Conservation (phyloP, 2,329 filamentous ascomycete species). For the Aureobasidium zeae region DNA sequence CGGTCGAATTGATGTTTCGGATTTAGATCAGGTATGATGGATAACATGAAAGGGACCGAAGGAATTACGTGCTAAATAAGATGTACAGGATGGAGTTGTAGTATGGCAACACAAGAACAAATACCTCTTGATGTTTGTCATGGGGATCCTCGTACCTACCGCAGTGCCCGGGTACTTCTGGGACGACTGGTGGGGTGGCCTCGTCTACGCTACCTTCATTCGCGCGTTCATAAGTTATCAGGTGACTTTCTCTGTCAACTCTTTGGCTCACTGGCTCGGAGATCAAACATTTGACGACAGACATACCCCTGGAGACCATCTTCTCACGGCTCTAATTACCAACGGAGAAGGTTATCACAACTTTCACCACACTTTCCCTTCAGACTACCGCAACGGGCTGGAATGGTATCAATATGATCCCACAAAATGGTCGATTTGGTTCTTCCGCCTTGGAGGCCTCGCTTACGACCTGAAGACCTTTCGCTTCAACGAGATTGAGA, state of each 20-base stretch:
- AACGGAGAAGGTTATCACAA: conserved; percentile 89
- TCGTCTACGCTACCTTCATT: conserved; percentile 76
- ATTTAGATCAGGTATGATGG: conserved; percentile 62
- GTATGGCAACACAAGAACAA: conserved; percentile 84
- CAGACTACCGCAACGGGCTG: conserved; percentile 85
- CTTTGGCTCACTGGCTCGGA: conserved; percentile 82
- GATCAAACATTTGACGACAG: conserved; percentile 89
- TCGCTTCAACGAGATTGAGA: conserved; percentile 84
- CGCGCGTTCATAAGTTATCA: conserved; percentile 86
- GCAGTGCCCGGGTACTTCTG: conserved; percentile 67
- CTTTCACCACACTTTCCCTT: conserved; percentile 92
- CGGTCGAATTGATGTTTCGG: conserved; percentile 78
- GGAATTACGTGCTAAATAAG: neutral
- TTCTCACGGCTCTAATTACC: conserved; percentile 76
- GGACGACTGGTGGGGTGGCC: conserved; percentile 73
- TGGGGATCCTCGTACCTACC: conserved; percentile 68
- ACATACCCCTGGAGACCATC: conserved; percentile 81
- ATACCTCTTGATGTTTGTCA: conserved; percentile 66
- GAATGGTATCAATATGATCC: conserved; percentile 88
- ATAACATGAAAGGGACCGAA: neutral
- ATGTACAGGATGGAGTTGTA: conserved; percentile 56
- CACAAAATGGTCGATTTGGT: conserved; percentile 81
- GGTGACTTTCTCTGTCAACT: conserved; percentile 90
- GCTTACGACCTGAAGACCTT: conserved; percentile 86
- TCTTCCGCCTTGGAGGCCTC: conserved; percentile 73